A percentile compares a stretch with the other conserved stretches of the same genome.
Evolutionary conservation across 805 yeast species (phyloP).

Genomic region (Kuraishia capsulata): DNA sequence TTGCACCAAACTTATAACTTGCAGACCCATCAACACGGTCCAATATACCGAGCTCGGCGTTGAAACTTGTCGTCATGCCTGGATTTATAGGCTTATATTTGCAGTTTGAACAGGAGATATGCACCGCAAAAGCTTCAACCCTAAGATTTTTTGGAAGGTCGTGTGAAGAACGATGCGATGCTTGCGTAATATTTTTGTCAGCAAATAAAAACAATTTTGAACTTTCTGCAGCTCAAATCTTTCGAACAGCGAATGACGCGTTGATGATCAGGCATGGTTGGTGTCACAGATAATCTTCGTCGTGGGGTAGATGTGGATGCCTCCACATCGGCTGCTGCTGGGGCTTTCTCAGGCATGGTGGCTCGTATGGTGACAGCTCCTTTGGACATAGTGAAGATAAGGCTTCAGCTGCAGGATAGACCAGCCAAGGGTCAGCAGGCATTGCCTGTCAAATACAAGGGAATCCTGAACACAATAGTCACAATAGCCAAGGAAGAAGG

Average conservation of each 20-base stretch:
- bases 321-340: conserved; percentile 52
- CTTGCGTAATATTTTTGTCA: not conserved
- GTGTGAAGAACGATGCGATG: not conserved
- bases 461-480: conserved; percentile 26
- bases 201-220: not conserved
- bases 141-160: not conserved
- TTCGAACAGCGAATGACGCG: not conserved
- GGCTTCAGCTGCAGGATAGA: conserved; percentile 51
- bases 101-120: too few relatives aligned
- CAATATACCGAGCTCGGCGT: conserved; percentile 17
- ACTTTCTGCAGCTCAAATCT: not conserved
- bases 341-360: conserved; percentile 59
- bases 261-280: not conserved
- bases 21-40: conserved; percentile 78
- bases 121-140: too few relatives aligned
- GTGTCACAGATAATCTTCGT: conserved; percentile 2
- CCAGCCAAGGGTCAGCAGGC: conserved; percentile 12
- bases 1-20: conserved; percentile 36
- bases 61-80: too few relatives aligned
- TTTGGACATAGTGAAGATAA: conserved; percentile 66
- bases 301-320: conserved; percentile 45
- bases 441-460: conserved; percentile 22
- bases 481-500: conserved; percentile 47
- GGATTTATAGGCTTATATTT: too few relatives aligned
- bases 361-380: conserved; percentile 57